Base-by-base conservation (phyloP, 2,329 filamentous ascomycete species). In the Phialophora chinensis region DNA sequence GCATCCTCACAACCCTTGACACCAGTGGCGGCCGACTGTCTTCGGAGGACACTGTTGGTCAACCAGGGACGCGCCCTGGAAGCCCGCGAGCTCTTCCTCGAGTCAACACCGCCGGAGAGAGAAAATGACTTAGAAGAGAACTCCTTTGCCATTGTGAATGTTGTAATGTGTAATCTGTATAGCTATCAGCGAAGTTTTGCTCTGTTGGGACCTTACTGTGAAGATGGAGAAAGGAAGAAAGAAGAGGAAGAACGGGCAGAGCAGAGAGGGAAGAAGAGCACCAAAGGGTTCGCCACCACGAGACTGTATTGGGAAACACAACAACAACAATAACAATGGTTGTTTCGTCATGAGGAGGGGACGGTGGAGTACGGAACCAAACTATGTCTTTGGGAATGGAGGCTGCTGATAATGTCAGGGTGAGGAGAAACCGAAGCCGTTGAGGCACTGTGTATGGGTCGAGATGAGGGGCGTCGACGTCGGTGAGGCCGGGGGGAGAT, bases 51-150 rank as follows among this genome's bases (percentile, higher is more conserved):
- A 44, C 67, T 69, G 49, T 65, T 65, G 62, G 49, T 65, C 67
- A 69, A 60, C 67, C 67, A 67, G 57, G 67, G 67, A 50, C 67
- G 64, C 62, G 65, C 38, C 67, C 67, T 64, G 65, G 67, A 42
- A 50, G 64, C 65, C 64, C 67, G 56, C 62, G 49, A 52, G 23
- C 38, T 44, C 65, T 49, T 66, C 62, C 67, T 66, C 58, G 63
- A 55, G 62, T 66, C 57, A 38, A 61, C 54, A 53, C 49, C 25
- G 58, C 61, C 58, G 35, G 54, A 60, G 44, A 56, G 25, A 53
- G 63, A 65, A 23, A 20, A 54, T 29, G 63, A 35, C 52, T 56
- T 33, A 52, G 58, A 62, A 38, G 17, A 42, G 49, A 50, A 54
- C 44, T 58, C 25, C 53, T 50, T 54, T 55, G 57, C 35, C 57